Base-by-base conservation (phyloP, 805 yeast species). In the Monosporozyma aquatica region DNA sequence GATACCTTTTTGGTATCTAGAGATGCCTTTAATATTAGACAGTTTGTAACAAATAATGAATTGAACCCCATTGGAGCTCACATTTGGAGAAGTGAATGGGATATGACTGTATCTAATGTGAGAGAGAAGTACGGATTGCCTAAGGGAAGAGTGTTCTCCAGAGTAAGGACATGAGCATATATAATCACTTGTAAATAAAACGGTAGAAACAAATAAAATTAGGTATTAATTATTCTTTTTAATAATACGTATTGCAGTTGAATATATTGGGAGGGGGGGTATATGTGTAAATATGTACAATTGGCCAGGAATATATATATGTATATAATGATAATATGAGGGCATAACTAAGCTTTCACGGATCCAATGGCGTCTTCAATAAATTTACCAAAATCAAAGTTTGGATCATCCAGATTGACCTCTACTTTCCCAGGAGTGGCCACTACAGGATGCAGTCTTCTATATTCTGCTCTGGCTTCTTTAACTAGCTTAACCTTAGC, bases 51-150 rank as follows among this genome's bases (percentile, higher is more conserved):
- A 3, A 48, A 62, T 3, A 59, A 83, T 61, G 59, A 68, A 4
- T 71, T 92, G 51, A 66, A 68, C n/a, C 77, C 97, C 1, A 77
- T 89, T 38, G 97, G 97, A 22, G 96, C 95, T 2, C 95, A 87
- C 60, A 71, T 86, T 37, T 90, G 95, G 90, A 79, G 97, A 71
- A 78, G 81, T 51, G 68, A 64, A 33, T 90, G 82, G 78, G 97
- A 92, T 63, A 67, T 84, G 53, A 75, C 80, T 52, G 82, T 85
- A 35, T 72, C 71, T 24, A 60, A 58, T 3, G 80, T 89, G 22
- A 78, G 97, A 62, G 74, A 71, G 48, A 62, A 72, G 57, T 85
- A 82, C 58, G 90, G 87, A 4, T 69, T 90, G 47, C 81, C 79
- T 15, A 61, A 67, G 46, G 97, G 96, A 40, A 71, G 78, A 50